Base-by-base conservation (phyloP, 805 yeast species). In the Candida lessepsii region DNA sequence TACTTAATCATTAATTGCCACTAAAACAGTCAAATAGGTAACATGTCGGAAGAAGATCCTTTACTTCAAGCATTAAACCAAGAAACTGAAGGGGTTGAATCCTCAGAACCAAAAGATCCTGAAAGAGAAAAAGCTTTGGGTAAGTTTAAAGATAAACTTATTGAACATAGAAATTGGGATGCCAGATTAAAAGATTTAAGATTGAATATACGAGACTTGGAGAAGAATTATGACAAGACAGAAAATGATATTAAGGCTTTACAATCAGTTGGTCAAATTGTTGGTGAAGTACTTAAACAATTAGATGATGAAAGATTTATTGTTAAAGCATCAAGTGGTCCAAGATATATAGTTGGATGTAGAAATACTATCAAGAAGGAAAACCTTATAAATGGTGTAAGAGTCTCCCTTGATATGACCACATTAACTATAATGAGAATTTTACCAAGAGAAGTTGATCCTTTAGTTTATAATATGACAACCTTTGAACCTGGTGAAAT, bases 401-500 rank as follows among this genome's bases (percentile, higher is more conserved):
- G 99, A 60, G 99, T 93, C 33, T 93, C 99, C 11, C 72, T 93
- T 53, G 99, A 93, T 66, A 93, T 93, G 85, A 93, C 99, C 18
- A 93, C 99, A 0, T 74, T 93, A 53, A 93, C 99, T 14, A 93
- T 93, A 46, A 93, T 93, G 99, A 81, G 99, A 57, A 83, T 93
- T 31, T 74, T 93, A 53, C 99, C 99, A 13, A 80, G 99, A 57
- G 99, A 93, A 65, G 98, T 95, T 36, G 99, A 93, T 65, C 99
- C 99, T 9, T 73, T 90, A 57, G 98, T 93, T 48, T 93, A 93
- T 65, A 93, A 91, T 66, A 93, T 93, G 99, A 90, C 99, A 4
- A 83, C 95, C 2, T 87, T 93, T 57, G 96, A 90, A 62, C 96
- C 96, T n/a, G 98, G 96, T 46, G 97, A 89, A 55, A 82, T 91